A percentile compares a stretch with the other conserved stretches of the same genome.
Evolutionary conservation across 140 eudicot species (phyloP).

Genomic region (Bidens hawaiensis): DNA sequence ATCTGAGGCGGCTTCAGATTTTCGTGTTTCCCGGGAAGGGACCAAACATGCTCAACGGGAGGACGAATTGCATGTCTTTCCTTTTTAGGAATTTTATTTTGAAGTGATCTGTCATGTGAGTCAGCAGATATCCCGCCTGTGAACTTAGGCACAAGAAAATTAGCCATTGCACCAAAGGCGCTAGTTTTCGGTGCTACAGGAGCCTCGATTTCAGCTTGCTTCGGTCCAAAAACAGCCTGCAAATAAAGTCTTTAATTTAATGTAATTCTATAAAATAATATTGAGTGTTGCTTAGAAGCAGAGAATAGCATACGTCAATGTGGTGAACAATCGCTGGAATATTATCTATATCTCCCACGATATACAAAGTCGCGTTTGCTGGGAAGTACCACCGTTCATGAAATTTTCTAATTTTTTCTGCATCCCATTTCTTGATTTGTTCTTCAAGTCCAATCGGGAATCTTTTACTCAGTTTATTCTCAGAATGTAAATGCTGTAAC

Average conservation of each 20-base stretch:
- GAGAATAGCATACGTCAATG: constrained; percentile 61
- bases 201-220: constrained; percentile 55
- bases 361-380: constrained; percentile 85
- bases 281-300: neutral
- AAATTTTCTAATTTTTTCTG: constrained; percentile 87
- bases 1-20: constrained; percentile 65
- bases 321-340: constrained; percentile 64
- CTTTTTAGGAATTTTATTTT: constrained; percentile 47
- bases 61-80: constrained; percentile 97
- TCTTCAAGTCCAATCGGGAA: constrained; percentile 99
- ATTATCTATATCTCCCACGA: constrained; percentile 91
- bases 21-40: constrained; percentile 56
- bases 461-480: constrained; percentile 90
- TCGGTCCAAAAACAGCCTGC: constrained; percentile 87
- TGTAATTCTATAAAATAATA: neutral
- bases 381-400: constrained; percentile 99
- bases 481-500: constrained; percentile 96
- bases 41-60: constrained; percentile 95
- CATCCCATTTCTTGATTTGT: constrained; percentile 98
- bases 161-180: constrained; percentile 98
- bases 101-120: constrained; percentile 57
- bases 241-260: constrained; percentile 13
- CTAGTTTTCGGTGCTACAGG: constrained; percentile 57
- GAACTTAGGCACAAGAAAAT: constrained; percentile 92
- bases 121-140: constrained; percentile 71